A percentile compares a stretch with the other conserved stretches of the same genome.
phyloP scores from a whole-genome alignment of 352 stramenopile genomes.

The Pythium sp. region DNA sequence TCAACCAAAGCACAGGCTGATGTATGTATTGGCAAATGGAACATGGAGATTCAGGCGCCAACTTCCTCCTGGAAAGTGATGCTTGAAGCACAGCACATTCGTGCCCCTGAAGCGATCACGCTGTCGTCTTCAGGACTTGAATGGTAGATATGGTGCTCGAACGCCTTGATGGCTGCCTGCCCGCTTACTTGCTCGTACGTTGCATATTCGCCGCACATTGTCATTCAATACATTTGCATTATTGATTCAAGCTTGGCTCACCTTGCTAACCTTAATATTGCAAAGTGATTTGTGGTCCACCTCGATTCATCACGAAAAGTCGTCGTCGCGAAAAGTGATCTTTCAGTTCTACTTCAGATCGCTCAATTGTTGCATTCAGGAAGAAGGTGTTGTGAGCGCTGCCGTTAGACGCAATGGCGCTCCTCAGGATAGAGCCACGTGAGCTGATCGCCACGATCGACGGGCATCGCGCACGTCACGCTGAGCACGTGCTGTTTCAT shows the following conservation, averaged over 20 bases:
- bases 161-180: background rate
- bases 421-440: slow-evolving; percentile 10
- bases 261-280: background rate
- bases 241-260: background rate
- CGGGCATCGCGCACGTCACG: slow-evolving; percentile 7
- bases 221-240: background rate
- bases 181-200: background rate
- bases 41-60: slow-evolving; percentile 4
- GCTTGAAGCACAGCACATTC: slow-evolving; percentile 17
- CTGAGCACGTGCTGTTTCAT: slow-evolving; percentile 22
- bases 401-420: background rate
- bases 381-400: background rate
- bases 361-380: background rate
- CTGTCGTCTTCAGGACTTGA: background rate
- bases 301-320: background rate
- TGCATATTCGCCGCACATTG: background rate
- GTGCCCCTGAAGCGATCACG: slow-evolving; percentile 11
- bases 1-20: background rate
- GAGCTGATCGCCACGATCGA: slow-evolving; percentile 10
- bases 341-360: background rate
- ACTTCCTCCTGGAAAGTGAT: slow-evolving; percentile 15
- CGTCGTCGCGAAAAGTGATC: slow-evolving; percentile 4
- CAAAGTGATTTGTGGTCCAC: slow-evolving; percentile 7
- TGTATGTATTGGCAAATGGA: slow-evolving; percentile 16
- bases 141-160: background rate